Base-by-base conservation (phyloP, 192 early-diverging fungal genomes). In the Gigaspora rosea region DNA sequence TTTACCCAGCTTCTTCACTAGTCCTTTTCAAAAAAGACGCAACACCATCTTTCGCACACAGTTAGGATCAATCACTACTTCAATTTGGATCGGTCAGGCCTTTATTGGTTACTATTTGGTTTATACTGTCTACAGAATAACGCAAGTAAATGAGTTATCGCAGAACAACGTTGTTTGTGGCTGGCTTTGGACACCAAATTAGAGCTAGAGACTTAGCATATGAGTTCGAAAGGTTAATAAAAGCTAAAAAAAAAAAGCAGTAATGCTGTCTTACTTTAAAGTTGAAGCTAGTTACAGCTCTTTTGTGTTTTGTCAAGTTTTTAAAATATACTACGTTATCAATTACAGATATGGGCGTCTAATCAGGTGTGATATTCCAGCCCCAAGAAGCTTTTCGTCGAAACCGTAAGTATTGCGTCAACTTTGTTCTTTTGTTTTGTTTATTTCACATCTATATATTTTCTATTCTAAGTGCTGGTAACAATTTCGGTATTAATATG, bases 191-290 rank as follows among this genome's bases (percentile, higher is more conserved):
- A 47, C 80, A 86, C 54, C 85, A 88, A 62, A 92, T 91, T 47
- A 91, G 96, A 68, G 96, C 96, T 32, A 92, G 91, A 85, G 95
- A 98, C 78, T 89, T 98, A 33, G 96, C 95, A 18, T 94, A 95
- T 79, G 96, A 96, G 61, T 98, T 98, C 83, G 96, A 98, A 82
- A 88, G 95, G 95, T 96, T 89, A 66, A 71, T 54, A 48, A 32
- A 47, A 16, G 11, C 49, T 69, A 8, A 47, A 22, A 48, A 50
- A 48, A 50, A 33, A 8, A 48, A 69, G 2, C 33, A 16, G 27
- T 71, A 7, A 33, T n/a, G 13, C 32, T 13, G 1, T 56, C 27
- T 35, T 32, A 11, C 13, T 0, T 36, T 52, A 8, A 0, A 33
- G 33, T 16, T 71, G 15, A 52, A 9, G 4, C 13, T 18, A 7